Percentiles rank a stretch among this genome's conserved stretches.
phyloP scores from a whole-genome alignment of 73 alveolate genomes.

The Blepharisma japonicum region DNA sequence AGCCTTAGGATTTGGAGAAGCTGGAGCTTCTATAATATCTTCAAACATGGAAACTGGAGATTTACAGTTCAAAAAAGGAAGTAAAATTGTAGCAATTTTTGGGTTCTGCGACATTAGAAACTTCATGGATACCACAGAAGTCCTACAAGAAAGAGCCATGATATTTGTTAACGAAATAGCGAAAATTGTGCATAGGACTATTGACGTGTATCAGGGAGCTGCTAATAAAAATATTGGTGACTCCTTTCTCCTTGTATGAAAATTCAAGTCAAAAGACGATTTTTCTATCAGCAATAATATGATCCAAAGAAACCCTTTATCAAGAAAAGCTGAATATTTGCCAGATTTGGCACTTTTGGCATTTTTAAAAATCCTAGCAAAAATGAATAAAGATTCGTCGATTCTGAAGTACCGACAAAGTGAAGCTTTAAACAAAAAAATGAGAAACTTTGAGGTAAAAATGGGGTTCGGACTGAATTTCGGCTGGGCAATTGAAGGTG shows the following conservation, averaged over 20 bases:
- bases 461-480: slow-evolving; percentile 93
- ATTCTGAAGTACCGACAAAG: slow-evolving; percentile 71
- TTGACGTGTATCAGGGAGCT: slow-evolving; percentile 89
- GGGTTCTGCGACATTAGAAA: slow-evolving; percentile 87
- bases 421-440: slow-evolving; percentile 62
- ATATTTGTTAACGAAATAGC: slow-evolving; percentile 97
- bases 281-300: neutral
- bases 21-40: slow-evolving; percentile 83
- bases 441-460: slow-evolving; percentile 77
- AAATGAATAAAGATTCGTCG: slow-evolving; percentile 81
- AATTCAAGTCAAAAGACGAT: slow-evolving; percentile 62
- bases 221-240: slow-evolving; percentile 99
- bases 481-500: slow-evolving; percentile 98
- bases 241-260: slow-evolving; percentile 98
- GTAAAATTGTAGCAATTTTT: slow-evolving; percentile 73
- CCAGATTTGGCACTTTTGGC: slow-evolving; percentile 89
- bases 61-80: slow-evolving; percentile 90
- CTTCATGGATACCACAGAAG: slow-evolving; percentile 84
- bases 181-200: slow-evolving; percentile 93
- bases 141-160: slow-evolving; percentile 91
- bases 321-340: slow-evolving; percentile 40
- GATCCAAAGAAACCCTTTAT: slow-evolving; percentile 6
- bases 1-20: slow-evolving; percentile 97
- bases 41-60: slow-evolving; percentile 84
- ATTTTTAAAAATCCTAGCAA: slow-evolving; percentile 85